A percentile compares a stretch with the other conserved stretches of the same genome.
These are phyloP conservation scores for Vanderwaltozyma tropicalis DNA, from an alignment of 805 yeast species.

Conservation along the genomic window DNA sequence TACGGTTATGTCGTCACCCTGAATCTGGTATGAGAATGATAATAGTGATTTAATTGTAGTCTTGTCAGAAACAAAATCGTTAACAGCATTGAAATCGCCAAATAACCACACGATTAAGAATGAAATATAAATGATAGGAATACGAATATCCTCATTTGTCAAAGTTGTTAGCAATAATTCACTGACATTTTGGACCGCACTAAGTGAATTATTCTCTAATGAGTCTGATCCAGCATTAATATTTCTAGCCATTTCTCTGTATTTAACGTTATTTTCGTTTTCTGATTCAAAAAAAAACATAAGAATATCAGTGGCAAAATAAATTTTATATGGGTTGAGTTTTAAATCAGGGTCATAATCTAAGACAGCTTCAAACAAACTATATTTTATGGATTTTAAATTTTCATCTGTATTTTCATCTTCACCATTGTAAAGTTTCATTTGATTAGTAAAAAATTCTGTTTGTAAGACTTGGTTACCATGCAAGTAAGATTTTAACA, in stretches of 20 bases:
- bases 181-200: conserved; percentile 64
- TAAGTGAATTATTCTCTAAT: conserved; percentile 40
- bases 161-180: conserved; percentile 62
- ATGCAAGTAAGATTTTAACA: conserved; percentile 58
- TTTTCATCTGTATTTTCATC: conserved; percentile 23
- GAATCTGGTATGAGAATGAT: conserved; percentile 46
- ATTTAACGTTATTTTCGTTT: conserved; percentile 38
- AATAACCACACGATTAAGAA: conserved; percentile 65
- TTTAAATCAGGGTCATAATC: conserved; percentile 65
- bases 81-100: conserved; percentile 65
- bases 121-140: conserved; percentile 68
- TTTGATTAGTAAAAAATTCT: conserved; percentile 60
- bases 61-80: conserved; percentile 61
- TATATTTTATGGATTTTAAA: conserved; percentile 21
- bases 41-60: conserved; percentile 59
- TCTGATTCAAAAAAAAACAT: conserved; percentile 40
- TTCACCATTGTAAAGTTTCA: conserved; percentile 29
- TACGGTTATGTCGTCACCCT: conserved; percentile 43
- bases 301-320: conserved; percentile 70
- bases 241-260: conserved; percentile 37
- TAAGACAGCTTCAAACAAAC: conserved; percentile 58
- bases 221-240: conserved; percentile 30
- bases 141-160: conserved; percentile 56
- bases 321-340: conserved; percentile 75
- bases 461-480: conserved; percentile 51